Evolutionary conservation across 306 rosid species (phyloP).

Genomic region (Cicer bijugum): DNA sequence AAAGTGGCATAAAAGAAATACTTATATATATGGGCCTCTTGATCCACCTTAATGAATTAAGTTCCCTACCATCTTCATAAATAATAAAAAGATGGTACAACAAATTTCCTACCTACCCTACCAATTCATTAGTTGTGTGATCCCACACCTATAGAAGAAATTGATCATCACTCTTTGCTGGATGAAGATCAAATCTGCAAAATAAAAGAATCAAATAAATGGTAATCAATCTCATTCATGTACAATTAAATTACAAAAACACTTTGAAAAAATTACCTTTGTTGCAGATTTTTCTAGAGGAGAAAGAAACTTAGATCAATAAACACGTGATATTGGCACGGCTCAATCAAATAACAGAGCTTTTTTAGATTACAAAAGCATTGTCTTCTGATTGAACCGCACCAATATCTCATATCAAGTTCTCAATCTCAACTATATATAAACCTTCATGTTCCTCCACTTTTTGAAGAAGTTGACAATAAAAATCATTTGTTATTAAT

Average conservation of each 20-base stretch:
- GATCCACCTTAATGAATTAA: constrained; percentile 13
- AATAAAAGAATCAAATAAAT: constrained; percentile 25
- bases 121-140: constrained; percentile 34
- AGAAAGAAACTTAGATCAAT: background rate
- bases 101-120: constrained; percentile 44
- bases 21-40: background rate
- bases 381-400: constrained; percentile 70
- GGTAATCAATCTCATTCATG: constrained; percentile 3
- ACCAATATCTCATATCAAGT: constrained; percentile 61
- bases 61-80: constrained; percentile 43
- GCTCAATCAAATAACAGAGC: constrained; percentile 76
- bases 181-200: constrained; percentile 39
- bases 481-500: background rate
- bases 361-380: constrained; percentile 46
- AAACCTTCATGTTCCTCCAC: constrained; percentile 34
- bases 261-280: constrained; percentile 8
- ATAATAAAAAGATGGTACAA: background rate
- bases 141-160: constrained; percentile 9
- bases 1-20: constrained; percentile 42
- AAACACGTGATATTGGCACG: constrained; percentile 79
- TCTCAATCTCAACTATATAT: background rate
- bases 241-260: background rate
- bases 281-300: constrained; percentile 30
- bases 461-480: background rate
- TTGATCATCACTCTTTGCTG: constrained; percentile 25